Evolutionary conservation across 2,329 filamentous ascomycete genomes (phyloP), one percentile per base, ranked within the genome.

Genomic region (Penicillium crustosum): DNA sequence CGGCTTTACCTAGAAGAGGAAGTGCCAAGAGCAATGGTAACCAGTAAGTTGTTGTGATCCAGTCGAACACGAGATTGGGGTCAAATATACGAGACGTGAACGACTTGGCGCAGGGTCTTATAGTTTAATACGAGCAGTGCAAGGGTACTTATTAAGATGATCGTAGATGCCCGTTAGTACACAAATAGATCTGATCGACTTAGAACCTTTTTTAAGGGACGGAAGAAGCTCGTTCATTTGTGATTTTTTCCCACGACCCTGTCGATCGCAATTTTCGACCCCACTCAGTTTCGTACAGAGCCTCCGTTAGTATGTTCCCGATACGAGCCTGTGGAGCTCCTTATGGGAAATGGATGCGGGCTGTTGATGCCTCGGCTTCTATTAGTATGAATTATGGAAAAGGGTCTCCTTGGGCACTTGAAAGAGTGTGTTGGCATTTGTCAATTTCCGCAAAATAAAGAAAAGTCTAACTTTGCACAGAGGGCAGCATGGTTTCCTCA

Each of bases 11-110:
- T 15, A 9, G 12, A 38, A 45, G 10, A 21, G 31, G 42, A 45
- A 39, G 21, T 45, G 31, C 50, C 41, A 53, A 45, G 33, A 41
- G 41, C 50, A 31, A 45, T 53, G 41, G 27, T 53, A 8, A 13
- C 29, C 7, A 5, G 8, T 9, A 23, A 15, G 23, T 3, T 19
- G 29, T 35, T 38, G 41, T 23, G 38, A 27, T 36, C 50, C 31
- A 39, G 33, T 47, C 31, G 47, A 53, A 39, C 23, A 53, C 31
- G 51, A 47, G 51, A 38, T 31, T 23, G 51, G n/a, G 33, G 41
- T 29, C 2, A 21, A 8, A 27, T 12, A 53, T 47, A 53, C 51
- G 51, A 38, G 51, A 9, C 7, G 12, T 42, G 7, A 19, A 23
- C 9, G 13, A 42, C 19, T 42, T 42, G 39, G 39, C 39, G 2